These are phyloP conservation scores for Priceomyces carsonii DNA, from an alignment of 805 yeast species.

Conservation along the genomic window DNA sequence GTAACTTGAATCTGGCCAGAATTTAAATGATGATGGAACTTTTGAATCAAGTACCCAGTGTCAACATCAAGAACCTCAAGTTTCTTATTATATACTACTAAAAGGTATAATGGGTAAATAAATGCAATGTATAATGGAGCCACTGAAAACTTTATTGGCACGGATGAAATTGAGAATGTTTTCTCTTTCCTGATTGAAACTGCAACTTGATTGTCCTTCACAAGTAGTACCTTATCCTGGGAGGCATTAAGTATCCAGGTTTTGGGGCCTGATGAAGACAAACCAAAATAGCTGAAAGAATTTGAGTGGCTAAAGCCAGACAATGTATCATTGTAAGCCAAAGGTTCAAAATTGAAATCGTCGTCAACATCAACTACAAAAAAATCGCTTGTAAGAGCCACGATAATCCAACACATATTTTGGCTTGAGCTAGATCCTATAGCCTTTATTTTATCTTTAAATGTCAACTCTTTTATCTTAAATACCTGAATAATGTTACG, in stretches of 20 bases:
- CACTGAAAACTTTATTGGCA: slow-evolving; percentile 23
- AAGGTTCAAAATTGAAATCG: slow-evolving; percentile 14
- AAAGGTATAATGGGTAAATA: slow-evolving; percentile 34
- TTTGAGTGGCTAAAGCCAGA: slow-evolving; percentile 21
- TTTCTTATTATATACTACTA: slow-evolving; percentile 30
- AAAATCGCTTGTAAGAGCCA: slow-evolving; percentile 28
- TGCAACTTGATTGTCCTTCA: slow-evolving; percentile 36
- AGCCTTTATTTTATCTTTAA: slow-evolving; percentile 33
- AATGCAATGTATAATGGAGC: slow-evolving; percentile 26
- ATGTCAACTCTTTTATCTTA: slow-evolving; percentile 20
- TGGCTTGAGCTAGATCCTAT: slow-evolving; percentile 13
- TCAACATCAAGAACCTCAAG: slow-evolving; percentile 36
- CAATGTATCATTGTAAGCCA: slow-evolving; percentile 21
- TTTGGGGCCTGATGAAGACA: slow-evolving; percentile 29
- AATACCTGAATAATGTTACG: slow-evolving; percentile 31
- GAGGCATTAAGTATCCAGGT: slow-evolving; percentile 20
- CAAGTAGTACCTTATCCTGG: slow-evolving; percentile 20
- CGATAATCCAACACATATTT: slow-evolving; percentile 15
- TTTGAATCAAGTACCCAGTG: slow-evolving; percentile 37
- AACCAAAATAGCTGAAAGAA: slow-evolving; percentile 42
- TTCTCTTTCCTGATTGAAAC: slow-evolving; percentile 10
- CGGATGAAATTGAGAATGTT: slow-evolving; percentile 10
- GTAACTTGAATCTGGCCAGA: slow-evolving; percentile 21
- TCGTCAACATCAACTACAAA: slow-evolving; percentile 22
- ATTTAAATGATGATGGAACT: slow-evolving; percentile 31